A percentile compares a stretch with the other conserved stretches of the same genome.
Conservation (phyloP, 2,329 filamentous ascomycete species). For the Blumeriella jaapii region DNA sequence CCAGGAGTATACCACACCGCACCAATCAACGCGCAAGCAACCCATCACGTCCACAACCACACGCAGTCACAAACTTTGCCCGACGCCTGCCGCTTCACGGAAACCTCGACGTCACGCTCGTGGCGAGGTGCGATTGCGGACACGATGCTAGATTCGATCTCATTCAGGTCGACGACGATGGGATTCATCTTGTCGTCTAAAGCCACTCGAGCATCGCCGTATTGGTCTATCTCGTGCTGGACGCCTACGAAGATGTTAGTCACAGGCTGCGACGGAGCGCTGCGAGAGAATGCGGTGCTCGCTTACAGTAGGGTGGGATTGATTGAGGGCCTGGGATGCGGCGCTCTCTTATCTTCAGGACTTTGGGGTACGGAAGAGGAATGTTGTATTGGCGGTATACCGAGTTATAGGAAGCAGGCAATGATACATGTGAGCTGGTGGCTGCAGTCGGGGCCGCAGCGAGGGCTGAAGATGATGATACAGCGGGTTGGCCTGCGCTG, state of each 20-base stretch:
- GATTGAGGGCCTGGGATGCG: constrained; percentile 28
- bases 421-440: constrained; percentile 17
- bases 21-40: too few relatives aligned
- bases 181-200: constrained; percentile 20
- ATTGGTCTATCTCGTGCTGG: constrained; percentile 47
- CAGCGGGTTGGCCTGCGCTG: constrained; percentile 22
- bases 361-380: constrained; percentile 37
- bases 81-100: constrained; percentile 1
- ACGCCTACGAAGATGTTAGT: constrained; percentile 26
- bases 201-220: constrained; percentile 29
- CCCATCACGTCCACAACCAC: constrained; percentile 14
- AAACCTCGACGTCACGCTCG: constrained; percentile 1
- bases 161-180: constrained; percentile 21
- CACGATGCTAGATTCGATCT: constrained; percentile 18
- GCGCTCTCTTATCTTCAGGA: constrained; percentile 56
- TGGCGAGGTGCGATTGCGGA: constrained; percentile 9
- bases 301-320: constrained; percentile 43
- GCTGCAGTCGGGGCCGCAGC: constrained; percentile 3
- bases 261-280: background rate
- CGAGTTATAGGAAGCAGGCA: constrained; percentile 18
- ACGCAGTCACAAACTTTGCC: constrained; percentile 9
- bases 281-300: background rate
- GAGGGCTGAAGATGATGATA: constrained; percentile 2
- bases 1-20: too few relatives aligned
- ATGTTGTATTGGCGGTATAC: constrained; percentile 17